Evolutionary conservation across 1,139 yeast genomes (phyloP), one percentile per base, ranked within the genome.

Genomic region (Magnusiomyces suaveolens): DNA sequence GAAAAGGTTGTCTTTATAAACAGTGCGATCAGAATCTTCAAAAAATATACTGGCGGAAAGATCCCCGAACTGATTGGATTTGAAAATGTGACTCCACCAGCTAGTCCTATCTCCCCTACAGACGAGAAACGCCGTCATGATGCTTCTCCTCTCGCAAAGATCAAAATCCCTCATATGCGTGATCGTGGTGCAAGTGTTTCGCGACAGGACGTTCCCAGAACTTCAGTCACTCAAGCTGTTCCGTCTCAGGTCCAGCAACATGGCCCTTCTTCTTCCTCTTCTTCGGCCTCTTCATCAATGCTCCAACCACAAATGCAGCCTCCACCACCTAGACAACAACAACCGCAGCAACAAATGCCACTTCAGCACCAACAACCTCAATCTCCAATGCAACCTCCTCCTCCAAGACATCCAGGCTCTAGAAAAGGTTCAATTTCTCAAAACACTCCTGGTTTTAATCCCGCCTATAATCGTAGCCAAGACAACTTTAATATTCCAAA

Each of bases 1-100:
- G 96, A 87, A 60, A 77, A 90, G 58, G 72, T 75, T 14, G 80
- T 78, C 50, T 88, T 89, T 69, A 72, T 84, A 26, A 79, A 83
- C 46, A 79, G 82, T 32, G 66, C 88, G 49, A 72, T 85, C 20
- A 79, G 80, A 57, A 76, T 84, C 20, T 88, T 77, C 65, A 82
- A 85, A 54, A 80, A 79, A 56, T 84, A 83, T 60, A 82, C 84
- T 29, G 83, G 84, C 43, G 85, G 86, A 0, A 75, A 76, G 54
- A 75, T 83, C 52, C 96, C 96, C 0, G 72, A 72, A 21, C 65
- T 89, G 62, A 64, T 75, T 2, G 77, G 79, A 56, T 78, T 63
- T 52, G 66, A 62, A 8, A 46, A 38, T 21, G 14, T 29, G 1
- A 43, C 33, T 10, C 33, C 49, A 6, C 55, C 52, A 12, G 48